Evolutionary conservation across 306 rosid species (phyloP).

Genomic region (Vigna trinervia): DNA sequence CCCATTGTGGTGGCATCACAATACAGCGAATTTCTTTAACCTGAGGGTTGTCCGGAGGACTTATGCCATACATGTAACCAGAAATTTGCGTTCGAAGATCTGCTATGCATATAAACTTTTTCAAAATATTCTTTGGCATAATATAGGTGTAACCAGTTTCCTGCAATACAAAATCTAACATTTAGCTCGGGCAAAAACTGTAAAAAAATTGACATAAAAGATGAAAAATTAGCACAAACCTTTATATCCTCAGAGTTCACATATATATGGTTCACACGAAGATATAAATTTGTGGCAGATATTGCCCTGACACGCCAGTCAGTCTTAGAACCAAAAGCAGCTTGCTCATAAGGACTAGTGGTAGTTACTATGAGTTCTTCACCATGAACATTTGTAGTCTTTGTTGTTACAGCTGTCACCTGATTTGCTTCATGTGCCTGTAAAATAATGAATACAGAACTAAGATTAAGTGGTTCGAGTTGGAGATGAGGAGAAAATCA

Average conservation of each 20-base stretch:
- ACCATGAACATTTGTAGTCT: conserved; percentile 92
- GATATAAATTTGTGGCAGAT: conserved; percentile 95
- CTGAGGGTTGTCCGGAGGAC: conserved; percentile 99
- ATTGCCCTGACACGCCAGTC: conserved; percentile 99
- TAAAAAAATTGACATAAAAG: neutral
- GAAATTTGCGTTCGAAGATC: conserved; percentile 96
- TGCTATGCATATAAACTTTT: conserved; percentile 95
- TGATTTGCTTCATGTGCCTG: conserved; percentile 95
- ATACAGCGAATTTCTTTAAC: conserved; percentile 98
- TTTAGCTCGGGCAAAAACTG: conserved; percentile 32
- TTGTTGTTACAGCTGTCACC: conserved; percentile 93
- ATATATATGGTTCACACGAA: conserved; percentile 96
- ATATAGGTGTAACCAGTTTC: conserved; percentile 99
- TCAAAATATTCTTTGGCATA: conserved; percentile 98
- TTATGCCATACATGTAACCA: conserved; percentile 92
- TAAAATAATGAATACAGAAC: conserved; percentile 29
- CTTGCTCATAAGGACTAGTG: conserved; percentile 97
- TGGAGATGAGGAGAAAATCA: neutral
- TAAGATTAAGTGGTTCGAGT: conserved; percentile 4
- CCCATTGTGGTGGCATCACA: conserved; percentile 98
- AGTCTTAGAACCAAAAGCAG: conserved; percentile 92
- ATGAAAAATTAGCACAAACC: conserved; percentile 48
- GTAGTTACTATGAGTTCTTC: conserved; percentile 95
- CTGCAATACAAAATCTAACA: conserved; percentile 56
- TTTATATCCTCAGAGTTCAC: conserved; percentile 98